Evolutionary conservation across 331 rosid species (phyloP).

Genomic region (Quercus lobata): DNA sequence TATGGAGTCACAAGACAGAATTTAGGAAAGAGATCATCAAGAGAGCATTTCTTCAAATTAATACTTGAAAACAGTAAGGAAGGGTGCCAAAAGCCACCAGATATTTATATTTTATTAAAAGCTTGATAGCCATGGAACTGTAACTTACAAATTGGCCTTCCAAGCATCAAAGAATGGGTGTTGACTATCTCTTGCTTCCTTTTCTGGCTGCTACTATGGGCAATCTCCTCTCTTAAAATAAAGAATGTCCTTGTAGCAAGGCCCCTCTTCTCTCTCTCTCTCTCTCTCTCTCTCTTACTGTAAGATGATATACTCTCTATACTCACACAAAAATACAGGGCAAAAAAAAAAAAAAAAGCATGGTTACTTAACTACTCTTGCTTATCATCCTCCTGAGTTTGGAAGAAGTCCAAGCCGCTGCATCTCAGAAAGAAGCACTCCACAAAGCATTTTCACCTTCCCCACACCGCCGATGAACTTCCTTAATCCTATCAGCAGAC

Average conservation of each 20-base stretch:
- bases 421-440: conserved; percentile 59
- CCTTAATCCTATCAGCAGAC: conserved; percentile 90
- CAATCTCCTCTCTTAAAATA: conserved; percentile 61
- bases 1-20: not conserved
- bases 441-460: conserved; percentile 84
- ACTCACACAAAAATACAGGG: conserved; percentile 26
- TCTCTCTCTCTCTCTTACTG: conserved; percentile 14
- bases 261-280: conserved; percentile 20
- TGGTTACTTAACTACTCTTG: conserved; percentile 25
- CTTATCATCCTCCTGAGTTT: conserved; percentile 51
- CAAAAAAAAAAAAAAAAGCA: not conserved
- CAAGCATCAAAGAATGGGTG: conserved; percentile 66
- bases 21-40: conserved; percentile 11
- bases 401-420: conserved; percentile 42
- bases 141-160: conserved; percentile 45
- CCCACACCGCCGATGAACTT: conserved; percentile 86
- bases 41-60: not conserved
- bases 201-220: conserved; percentile 51
- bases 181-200: conserved; percentile 36
- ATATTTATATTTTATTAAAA: conserved; percentile 20
- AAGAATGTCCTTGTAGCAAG: conserved; percentile 43
- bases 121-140: conserved; percentile 55
- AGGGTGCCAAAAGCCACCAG: conserved; percentile 13
- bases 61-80: conserved; percentile 11
- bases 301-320: conserved; percentile 41